Conservation (phyloP, 768 basidiomycete genomes). For the Dacryopinax spathularia region DNA sequence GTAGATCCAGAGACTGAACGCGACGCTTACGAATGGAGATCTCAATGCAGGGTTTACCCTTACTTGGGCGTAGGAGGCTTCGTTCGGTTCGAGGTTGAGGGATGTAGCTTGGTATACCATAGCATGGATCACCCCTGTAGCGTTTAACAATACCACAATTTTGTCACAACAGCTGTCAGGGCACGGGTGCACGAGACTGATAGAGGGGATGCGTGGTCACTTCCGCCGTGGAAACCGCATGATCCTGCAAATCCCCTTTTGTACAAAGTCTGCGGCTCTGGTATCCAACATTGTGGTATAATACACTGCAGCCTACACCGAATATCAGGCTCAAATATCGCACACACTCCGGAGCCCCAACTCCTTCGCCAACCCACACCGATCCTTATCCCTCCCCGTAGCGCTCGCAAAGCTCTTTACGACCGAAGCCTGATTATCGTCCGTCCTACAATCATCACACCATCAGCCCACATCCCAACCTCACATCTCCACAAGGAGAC, state of each 20-base stretch:
- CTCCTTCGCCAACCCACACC: conserved; percentile 57
- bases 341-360: conserved; percentile 56
- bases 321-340: conserved; percentile 35
- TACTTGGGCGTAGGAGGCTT: not conserved
- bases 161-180: not conserved
- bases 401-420: conserved; percentile 59
- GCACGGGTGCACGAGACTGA: too few species aligned
- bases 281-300: too few species aligned
- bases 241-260: too few species aligned
- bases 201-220: too few species aligned
- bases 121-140: not conserved
- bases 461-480: not conserved
- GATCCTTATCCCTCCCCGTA: conserved; percentile 60
- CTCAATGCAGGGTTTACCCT: not conserved
- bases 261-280: too few species aligned
- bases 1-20: not conserved
- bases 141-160: conserved; percentile 1
- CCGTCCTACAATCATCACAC: conserved; percentile 40
- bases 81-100: not conserved
- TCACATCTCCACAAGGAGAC: not conserved
- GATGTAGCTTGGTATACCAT: not conserved
- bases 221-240: too few species aligned
- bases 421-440: conserved; percentile 67
- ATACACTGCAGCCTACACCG: too few species aligned
- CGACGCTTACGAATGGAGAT: not conserved